Conservation (phyloP, 1,139 yeast genomes). For the Sugiyamaella japonica region DNA sequence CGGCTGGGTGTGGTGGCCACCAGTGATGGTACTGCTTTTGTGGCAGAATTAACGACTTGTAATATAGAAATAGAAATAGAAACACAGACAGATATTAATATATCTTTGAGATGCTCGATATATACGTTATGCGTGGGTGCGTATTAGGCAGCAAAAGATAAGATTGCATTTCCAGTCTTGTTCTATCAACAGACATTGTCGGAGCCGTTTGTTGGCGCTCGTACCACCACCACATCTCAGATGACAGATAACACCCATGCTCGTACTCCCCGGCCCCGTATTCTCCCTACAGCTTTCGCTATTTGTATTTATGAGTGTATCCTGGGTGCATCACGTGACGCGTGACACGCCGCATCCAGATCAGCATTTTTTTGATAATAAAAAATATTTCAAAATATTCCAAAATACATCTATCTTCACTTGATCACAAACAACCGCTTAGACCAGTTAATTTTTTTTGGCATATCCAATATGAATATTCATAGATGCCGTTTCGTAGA, state of each 20-base stretch:
- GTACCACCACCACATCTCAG: too few relatives aligned
- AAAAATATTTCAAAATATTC: conserved; percentile 4
- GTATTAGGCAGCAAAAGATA: neutral
- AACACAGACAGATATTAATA: too few relatives aligned
- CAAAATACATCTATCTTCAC: conserved; percentile 1
- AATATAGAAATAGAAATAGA: too few relatives aligned
- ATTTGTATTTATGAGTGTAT: too few relatives aligned
- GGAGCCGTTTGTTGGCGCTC: neutral
- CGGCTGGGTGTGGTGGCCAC: too few relatives aligned
- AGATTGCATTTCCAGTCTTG: neutral
- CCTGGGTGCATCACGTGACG: too few relatives aligned
- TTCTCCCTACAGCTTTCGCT: neutral
- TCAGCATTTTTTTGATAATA: neutral
- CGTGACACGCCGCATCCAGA: neutral
- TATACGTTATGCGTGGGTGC: neutral
- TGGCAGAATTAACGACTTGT: too few relatives aligned
- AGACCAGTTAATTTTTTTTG: neutral
- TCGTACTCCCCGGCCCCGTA: too few relatives aligned
- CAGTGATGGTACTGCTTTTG: too few relatives aligned
- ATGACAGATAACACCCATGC: neutral
- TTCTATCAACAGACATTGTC: neutral
- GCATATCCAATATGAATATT: conserved; percentile 55
- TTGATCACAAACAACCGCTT: neutral
- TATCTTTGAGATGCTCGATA: too few relatives aligned
- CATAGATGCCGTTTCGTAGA: conserved; percentile 95